Evolutionary conservation across 1,284 basidiomycete genomes (phyloP), one percentile per base, ranked within the genome.

Genomic region (Termitomyces sp.): DNA sequence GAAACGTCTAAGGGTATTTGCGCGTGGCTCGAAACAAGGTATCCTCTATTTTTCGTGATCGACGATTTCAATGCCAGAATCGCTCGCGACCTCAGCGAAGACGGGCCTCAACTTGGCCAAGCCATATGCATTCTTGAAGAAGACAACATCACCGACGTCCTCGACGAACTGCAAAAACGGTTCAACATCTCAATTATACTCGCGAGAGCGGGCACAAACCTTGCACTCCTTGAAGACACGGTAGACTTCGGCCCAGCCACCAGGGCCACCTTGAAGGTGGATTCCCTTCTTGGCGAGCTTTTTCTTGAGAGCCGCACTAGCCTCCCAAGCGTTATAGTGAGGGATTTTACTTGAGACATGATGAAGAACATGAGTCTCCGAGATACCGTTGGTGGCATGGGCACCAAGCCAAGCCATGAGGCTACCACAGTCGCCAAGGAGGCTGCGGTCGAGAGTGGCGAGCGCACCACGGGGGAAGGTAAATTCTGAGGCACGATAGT

Each of bases 401-500:
- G 81, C 83, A 49, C 90, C 91, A 54, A 92, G 77, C 86, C 86
- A 92, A 49, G 72, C 89, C 78, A 83, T 84, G 60, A 84, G 61
- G 28, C 67, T 71, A 43, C 91, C 92, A 54, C 84, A 78, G 61
- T 88, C 89, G 48, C 93, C 93, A 37, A 97, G 77, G 59, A 94
- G 83, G 62, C 74, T 83, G 56, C 97, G 93, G 72, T 99, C 94
- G 44, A 98, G 79, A 18, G 96, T 99, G 57, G 91, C 78, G 48
- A 99, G 84, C 16, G 96, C 96, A 57, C 96, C 96, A 63, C 96
- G 93, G 49, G 89, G 79, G 80, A 99, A 99, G 44, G 88, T 97
- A 80, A 96, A 98, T 64, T 89, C 84, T 43, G 86, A 72, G 21
- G 88, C 84, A 61, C 91, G 89, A 81, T 98, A 99, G 75, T 99